Conservation (phyloP, 441 rosid genomes). For the Aleurites moluccanus region DNA sequence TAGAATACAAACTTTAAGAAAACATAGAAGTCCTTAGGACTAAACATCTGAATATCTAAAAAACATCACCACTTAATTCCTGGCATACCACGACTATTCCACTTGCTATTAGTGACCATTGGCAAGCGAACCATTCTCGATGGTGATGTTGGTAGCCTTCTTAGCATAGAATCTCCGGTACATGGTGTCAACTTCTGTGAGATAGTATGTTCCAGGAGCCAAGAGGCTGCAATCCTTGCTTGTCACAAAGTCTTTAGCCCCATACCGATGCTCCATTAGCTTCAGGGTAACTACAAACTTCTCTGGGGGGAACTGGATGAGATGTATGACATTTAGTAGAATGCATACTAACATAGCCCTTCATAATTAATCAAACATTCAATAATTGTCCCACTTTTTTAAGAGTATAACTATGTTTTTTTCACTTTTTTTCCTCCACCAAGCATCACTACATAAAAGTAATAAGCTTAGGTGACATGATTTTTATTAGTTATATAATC, state of each 20-base stretch:
- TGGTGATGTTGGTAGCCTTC: constrained; percentile 26
- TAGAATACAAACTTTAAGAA: constrained; percentile 17
- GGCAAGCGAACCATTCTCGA: constrained; percentile 50
- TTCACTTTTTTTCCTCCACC: not conserved
- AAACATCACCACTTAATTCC: not conserved
- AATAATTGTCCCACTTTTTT: not conserved
- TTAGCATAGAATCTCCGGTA: constrained; percentile 85
- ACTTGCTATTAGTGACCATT: constrained; percentile 61
- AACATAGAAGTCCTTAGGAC: constrained; percentile 15
- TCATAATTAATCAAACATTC: not conserved
- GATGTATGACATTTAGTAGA: not conserved
- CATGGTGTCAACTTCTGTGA: constrained; percentile 84
- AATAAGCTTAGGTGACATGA: not conserved
- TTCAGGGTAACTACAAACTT: constrained; percentile 84
- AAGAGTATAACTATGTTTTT: not conserved
- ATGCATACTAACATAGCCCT: not conserved
- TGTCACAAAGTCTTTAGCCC: constrained; percentile 88
- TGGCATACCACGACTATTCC: not conserved
- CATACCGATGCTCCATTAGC: constrained; percentile 96
- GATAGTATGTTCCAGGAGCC: constrained; percentile 84
- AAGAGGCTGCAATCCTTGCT: constrained; percentile 82
- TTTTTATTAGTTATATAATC: not conserved
- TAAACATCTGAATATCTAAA: not conserved
- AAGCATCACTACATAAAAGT: not conserved
- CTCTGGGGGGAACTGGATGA: constrained; percentile 76